Evolutionary conservation across 129 eudicot genomes (phyloP), one percentile per base, ranked within the genome.

Genomic region (Chrysanthemum lavandulifolium): DNA sequence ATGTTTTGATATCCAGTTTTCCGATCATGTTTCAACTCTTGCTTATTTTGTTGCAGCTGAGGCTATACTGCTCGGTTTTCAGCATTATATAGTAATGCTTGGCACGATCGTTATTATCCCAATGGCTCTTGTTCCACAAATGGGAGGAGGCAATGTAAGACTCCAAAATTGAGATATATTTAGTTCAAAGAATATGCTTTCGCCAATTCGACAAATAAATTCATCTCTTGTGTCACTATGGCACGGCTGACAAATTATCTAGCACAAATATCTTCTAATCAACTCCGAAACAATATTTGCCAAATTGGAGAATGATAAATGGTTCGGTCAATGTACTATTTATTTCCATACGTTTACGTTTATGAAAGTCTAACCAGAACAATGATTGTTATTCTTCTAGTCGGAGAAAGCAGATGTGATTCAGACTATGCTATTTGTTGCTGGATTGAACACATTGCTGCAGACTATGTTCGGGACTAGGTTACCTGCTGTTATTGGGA

Each of bases 61-160:
- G 77, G 93, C 93, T 59, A 82, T 84, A 70, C 78, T 87, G 49
- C 85, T 87, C 3, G 89, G 93, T 13, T 87, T 87, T 77, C 89
- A 87, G 57, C 93, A 87, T 74, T 87, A 82, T 48, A 40, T 87
- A 27, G 89, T 87, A 66, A 84, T 87, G 93, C 93, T 87, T 49
- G 93, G 93, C 67, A 84, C 93, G 49, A 77, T 79, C 0, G 89
- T 87, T 50, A 83, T 87, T 59, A 88, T 88, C 64, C 82, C 94
- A 68, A 82, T 82, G 12, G 90, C 90, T 78, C 90, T 88, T 68
- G 94, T 88, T 78, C 94, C 94, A 29, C 94, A 88, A 72, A 88
- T 88, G 94, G 94, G 94, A 15, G 94, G 94, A 80, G 88, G 90
- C 82, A 88, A 85, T 76, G 94, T 88, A 67, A 73, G 81, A 75